phyloP scores from a whole-genome alignment of 371 early-diverging fungal genomes.

The Neoconidiobolus thromboides region DNA sequence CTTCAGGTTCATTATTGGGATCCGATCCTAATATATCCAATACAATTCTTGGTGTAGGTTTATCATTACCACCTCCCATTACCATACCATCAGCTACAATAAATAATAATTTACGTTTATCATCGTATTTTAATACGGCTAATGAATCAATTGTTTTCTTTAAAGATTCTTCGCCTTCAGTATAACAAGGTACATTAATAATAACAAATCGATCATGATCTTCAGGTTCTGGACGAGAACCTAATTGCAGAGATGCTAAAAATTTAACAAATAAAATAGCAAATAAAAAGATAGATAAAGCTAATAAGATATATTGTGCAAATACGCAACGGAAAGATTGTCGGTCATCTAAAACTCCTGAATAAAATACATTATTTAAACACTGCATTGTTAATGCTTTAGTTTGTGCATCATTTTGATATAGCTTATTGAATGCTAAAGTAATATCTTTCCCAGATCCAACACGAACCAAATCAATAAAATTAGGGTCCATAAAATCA shows the following conservation, averaged over 20 bases:
- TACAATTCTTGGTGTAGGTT: slow-evolving; percentile 93
- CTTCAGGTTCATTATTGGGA: slow-evolving; percentile 70
- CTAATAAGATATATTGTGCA: slow-evolving; percentile 71
- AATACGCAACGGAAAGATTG: slow-evolving; percentile 61
- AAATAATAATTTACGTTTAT: slow-evolving; percentile 87
- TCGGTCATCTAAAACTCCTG: slow-evolving; percentile 74
- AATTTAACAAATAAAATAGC: slow-evolving; percentile 81
- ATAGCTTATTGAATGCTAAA: background rate
- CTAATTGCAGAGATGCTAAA: slow-evolving; percentile 75
- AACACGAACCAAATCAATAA: slow-evolving; percentile 44
- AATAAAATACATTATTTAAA: slow-evolving; percentile 66
- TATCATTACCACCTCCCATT: slow-evolving; percentile 90
- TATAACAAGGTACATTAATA: slow-evolving; percentile 91
- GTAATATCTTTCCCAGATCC: slow-evolving; percentile 32
- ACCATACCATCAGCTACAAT: slow-evolving; percentile 87
- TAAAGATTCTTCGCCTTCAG: slow-evolving; percentile 89
- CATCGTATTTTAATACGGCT: slow-evolving; percentile 74
- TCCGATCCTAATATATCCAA: slow-evolving; percentile 86
- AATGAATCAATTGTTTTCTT: slow-evolving; percentile 90
- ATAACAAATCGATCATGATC: slow-evolving; percentile 82
- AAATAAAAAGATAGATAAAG: slow-evolving; percentile 54
- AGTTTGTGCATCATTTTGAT: slow-evolving; percentile 21
- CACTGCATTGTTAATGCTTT: slow-evolving; percentile 37
- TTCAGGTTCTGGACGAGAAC: slow-evolving; percentile 50
- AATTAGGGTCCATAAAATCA: slow-evolving; percentile 25